A percentile compares a stretch with the other conserved stretches of the same genome.
Evolutionary conservation across 2,329 filamentous ascomycete genomes (phyloP).

Genomic region (Colletotrichum musae): DNA sequence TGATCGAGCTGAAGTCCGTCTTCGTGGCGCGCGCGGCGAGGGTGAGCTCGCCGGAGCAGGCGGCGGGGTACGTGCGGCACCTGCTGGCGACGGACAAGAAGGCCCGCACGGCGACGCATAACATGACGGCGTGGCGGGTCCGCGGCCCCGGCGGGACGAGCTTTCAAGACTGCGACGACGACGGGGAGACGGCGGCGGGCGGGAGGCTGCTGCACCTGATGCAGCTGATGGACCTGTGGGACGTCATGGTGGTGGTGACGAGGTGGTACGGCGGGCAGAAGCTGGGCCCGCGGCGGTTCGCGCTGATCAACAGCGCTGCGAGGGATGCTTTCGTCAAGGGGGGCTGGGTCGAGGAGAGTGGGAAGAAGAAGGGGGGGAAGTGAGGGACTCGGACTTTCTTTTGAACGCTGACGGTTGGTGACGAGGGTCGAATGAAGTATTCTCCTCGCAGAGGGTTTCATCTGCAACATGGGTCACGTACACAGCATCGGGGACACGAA

Average conservation of each 20-base stretch:
- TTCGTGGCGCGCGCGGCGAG: slow-evolving; percentile 85
- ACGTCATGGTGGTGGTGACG: slow-evolving; percentile 92
- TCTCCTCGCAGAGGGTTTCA: too few relatives aligned
- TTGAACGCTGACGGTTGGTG: background rate
- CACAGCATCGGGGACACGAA: background rate
- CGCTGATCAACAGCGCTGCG: slow-evolving; percentile 88
- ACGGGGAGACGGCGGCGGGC: slow-evolving; percentile 94
- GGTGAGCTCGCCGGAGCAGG: slow-evolving; percentile 79
- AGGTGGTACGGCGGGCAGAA: slow-evolving; percentile 96
- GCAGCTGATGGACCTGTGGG: slow-evolving; percentile 95
- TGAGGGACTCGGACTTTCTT: background rate
- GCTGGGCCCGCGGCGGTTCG: slow-evolving; percentile 89
- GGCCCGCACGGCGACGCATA: slow-evolving; percentile 90
- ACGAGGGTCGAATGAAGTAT: background rate
- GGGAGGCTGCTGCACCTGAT: slow-evolving; percentile 88
- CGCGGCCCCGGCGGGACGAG: slow-evolving; percentile 66
- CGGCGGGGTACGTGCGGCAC: slow-evolving; percentile 79
- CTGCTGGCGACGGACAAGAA: slow-evolving; percentile 87
- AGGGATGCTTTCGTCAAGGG: slow-evolving; percentile 87
- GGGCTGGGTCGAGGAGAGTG: slow-evolving; percentile 74
- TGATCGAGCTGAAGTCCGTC: slow-evolving; percentile 87
- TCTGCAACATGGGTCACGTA: too few relatives aligned
- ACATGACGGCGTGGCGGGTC: slow-evolving; percentile 95
- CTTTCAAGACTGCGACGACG: slow-evolving; percentile 95
- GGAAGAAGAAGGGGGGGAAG: slow-evolving; percentile 58